Evolutionary conservation across 202 grass and related monocot genomes (phyloP).

Genomic region (Schoenoplectus tabernaemontani): DNA sequence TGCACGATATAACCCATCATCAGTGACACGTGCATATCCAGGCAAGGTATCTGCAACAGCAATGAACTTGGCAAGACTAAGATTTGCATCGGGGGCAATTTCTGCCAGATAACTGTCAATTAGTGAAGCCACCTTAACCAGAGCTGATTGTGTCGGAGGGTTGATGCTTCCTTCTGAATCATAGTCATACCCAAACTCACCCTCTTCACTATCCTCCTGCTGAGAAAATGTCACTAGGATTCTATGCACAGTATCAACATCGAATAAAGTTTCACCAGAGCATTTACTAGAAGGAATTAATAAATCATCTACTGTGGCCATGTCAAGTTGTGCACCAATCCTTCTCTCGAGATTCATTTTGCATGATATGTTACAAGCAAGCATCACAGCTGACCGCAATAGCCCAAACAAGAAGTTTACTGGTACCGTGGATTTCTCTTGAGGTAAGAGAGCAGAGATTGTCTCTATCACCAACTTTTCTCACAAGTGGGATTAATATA

Average conservation of each 20-base stretch:
- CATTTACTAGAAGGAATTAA: conserved; percentile 58
- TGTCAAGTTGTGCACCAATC: conserved; percentile 49
- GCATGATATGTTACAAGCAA: conserved; percentile 27
- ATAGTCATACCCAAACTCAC: conserved; percentile 28
- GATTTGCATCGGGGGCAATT: conserved; percentile 66
- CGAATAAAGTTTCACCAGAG: conserved; percentile 47
- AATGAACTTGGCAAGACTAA: conserved; percentile 56
- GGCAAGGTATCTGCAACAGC: conserved; percentile 53
- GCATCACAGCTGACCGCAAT: conserved; percentile 22
- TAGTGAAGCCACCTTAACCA: conserved; percentile 46
- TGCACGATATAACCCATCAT: conserved; percentile 80
- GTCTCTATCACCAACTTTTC: conserved; percentile 29
- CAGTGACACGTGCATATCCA: conserved; percentile 38
- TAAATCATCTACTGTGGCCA: conserved; percentile 43
- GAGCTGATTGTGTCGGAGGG: conserved; percentile 27
- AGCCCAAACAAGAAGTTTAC: conserved; percentile 40
- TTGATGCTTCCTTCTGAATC: conserved; percentile 25
- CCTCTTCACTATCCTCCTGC: conserved; percentile 29
- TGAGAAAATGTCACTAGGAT: conserved; percentile 38
- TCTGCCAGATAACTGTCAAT: conserved; percentile 61
- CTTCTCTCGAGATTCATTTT: conserved; percentile 47
- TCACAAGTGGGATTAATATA: conserved; percentile 14
- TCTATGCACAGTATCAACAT: conserved; percentile 21
- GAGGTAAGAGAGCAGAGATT: conserved; percentile 24
- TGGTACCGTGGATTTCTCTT: conserved; percentile 26